Percentiles rank a stretch among this genome's conserved stretches.
Conservation (phyloP, 2,329 filamentous ascomycete genomes). For the Ploettnerulaceae sp. region DNA sequence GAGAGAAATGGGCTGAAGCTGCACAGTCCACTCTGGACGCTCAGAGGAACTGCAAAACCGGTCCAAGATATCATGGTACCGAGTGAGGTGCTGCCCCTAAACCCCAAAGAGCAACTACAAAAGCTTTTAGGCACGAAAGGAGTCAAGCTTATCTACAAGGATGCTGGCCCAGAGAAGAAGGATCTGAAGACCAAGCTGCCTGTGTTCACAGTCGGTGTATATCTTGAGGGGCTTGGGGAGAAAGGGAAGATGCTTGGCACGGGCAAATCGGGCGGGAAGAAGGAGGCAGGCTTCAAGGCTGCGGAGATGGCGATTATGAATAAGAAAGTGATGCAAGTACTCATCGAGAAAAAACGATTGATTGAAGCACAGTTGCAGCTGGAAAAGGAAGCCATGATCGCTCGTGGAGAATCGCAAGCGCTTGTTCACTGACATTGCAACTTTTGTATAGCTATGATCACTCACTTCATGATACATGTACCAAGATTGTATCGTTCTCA, state of each 20-base stretch:
- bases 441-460: neutral
- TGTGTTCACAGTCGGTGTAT: conserved; percentile 59
- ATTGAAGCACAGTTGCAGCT: conserved; percentile 37
- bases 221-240: conserved; percentile 65
- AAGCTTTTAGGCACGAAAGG: conserved; percentile 47
- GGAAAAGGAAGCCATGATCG: conserved; percentile 25
- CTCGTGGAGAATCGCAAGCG: neutral
- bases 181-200: conserved; percentile 50
- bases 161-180: conserved; percentile 48
- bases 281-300: conserved; percentile 63
- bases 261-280: conserved; percentile 62
- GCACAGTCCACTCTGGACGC: conserved; percentile 30
- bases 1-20: conserved; percentile 28
- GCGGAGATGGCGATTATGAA: conserved; percentile 60
- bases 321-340: conserved; percentile 52
- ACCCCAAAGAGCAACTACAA: conserved; percentile 50
- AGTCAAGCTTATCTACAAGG: conserved; percentile 56
- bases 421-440: neutral
- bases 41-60: conserved; percentile 18
- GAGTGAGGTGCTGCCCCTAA: conserved; percentile 27
- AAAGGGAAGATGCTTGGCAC: conserved; percentile 55
- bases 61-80: conserved; percentile 3
- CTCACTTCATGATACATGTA: neutral
- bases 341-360: conserved; percentile 43
- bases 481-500: too few species aligned